phyloP scores from a whole-genome alignment of 257 asterid species.

The Nicotiana paniculata region DNA sequence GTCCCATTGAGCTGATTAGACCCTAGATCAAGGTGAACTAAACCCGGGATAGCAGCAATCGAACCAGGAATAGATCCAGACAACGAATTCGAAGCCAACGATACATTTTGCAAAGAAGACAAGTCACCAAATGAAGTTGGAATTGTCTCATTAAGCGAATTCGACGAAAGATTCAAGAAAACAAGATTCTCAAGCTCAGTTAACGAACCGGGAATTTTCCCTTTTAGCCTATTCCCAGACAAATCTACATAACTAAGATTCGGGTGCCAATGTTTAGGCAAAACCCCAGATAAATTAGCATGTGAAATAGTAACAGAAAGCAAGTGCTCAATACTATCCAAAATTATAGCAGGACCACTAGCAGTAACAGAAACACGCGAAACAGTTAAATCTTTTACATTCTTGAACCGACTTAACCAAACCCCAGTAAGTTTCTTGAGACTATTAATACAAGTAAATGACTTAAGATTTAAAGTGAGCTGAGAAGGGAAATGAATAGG shows the following conservation, averaged over 20 bases:
- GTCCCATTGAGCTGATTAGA: constrained; percentile 75
- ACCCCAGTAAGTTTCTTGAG: constrained; percentile 67
- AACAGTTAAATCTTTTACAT: constrained; percentile 57
- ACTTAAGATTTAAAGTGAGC: constrained; percentile 44
- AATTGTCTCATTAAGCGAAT: constrained; percentile 58
- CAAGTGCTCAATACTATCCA: constrained; percentile 35
- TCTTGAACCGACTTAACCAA: constrained; percentile 53
- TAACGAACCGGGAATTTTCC: constrained; percentile 57
- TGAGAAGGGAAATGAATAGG: constrained; percentile 61
- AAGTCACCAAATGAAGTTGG: constrained; percentile 75
- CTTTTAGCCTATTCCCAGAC: constrained; percentile 55
- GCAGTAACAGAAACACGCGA: constrained; percentile 48
- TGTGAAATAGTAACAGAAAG: constrained; percentile 48
- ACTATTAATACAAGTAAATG: constrained; percentile 67
- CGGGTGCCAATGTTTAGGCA: constrained; percentile 63
- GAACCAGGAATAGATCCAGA: constrained; percentile 74
- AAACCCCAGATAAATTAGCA: constrained; percentile 57
- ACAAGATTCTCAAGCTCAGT: constrained; percentile 52
- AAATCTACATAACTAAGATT: constrained; percentile 66
- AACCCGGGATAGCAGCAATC: constrained; percentile 46
- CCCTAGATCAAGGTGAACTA: constrained; percentile 72
- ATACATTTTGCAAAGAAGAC: constrained; percentile 41
- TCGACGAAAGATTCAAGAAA: constrained; percentile 59
- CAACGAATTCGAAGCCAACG: constrained; percentile 53
- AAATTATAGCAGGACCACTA: constrained; percentile 60